Percentiles rank a stretch among this genome's conserved stretches.
Evolutionary conservation across 768 basidiomycete genomes (phyloP).

Genomic region (Naganishia vishniacii): DNA sequence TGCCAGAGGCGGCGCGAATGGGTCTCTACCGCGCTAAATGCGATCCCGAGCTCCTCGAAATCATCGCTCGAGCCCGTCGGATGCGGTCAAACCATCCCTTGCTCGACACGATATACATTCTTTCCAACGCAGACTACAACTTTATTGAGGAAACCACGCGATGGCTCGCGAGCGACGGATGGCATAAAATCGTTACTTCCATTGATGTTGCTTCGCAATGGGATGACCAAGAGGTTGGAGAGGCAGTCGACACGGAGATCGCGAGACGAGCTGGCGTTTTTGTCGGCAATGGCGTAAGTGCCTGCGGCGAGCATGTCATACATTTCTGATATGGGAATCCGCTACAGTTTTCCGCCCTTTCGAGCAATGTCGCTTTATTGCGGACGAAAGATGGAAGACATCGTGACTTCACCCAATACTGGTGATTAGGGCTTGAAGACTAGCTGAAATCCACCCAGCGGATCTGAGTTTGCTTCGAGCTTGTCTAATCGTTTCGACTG

Average conservation of each 20-base stretch:
- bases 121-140: constrained; percentile 39
- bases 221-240: constrained; percentile 41
- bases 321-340: background rate
- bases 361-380: constrained; percentile 44
- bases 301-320: background rate
- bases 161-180: constrained; percentile 45
- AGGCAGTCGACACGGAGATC: constrained; percentile 47
- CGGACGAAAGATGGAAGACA: constrained; percentile 44
- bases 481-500: too few relatives aligned
- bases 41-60: constrained; percentile 39
- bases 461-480: too few relatives aligned
- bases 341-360: constrained; percentile 43
- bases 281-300: constrained; percentile 47
- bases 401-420: constrained; percentile 47
- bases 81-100: constrained; percentile 46
- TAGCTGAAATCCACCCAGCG: too few relatives aligned
- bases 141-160: constrained; percentile 40
- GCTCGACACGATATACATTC: constrained; percentile 40
- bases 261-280: constrained; percentile 45
- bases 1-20: constrained; percentile 39
- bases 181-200: constrained; percentile 40
- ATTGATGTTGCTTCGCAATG: constrained; percentile 37
- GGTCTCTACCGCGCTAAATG: constrained; percentile 47
- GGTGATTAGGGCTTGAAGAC: constrained; percentile 31
- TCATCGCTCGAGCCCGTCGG: constrained; percentile 44